Percentiles rank a stretch among this genome's conserved stretches.
Evolutionary conservation across 371 early-diverging fungal genomes (phyloP).

Genomic region (Rhizomucor pusillus): DNA sequence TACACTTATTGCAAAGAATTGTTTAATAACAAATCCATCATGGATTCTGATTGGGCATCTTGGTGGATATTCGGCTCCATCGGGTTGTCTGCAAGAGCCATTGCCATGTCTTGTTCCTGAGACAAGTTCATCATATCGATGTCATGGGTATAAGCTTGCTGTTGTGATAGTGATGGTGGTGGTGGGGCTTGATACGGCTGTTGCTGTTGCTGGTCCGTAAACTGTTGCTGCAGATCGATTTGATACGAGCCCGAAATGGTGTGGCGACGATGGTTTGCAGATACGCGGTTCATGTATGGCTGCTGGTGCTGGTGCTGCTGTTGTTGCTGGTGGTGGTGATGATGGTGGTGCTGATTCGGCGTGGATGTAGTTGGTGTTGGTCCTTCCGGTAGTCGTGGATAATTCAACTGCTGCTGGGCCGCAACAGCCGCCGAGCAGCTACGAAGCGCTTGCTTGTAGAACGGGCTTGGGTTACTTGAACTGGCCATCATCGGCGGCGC

Average conservation of each 20-base stretch:
- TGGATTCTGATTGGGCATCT: constrained; percentile 31
- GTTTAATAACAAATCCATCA: constrained; percentile 38
- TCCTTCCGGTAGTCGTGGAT: background rate
- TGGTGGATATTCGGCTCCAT: constrained; percentile 32
- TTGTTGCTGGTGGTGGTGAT: constrained; percentile 16
- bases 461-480: constrained; percentile 11
- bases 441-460: constrained; percentile 15
- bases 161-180: background rate
- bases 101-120: constrained; percentile 4
- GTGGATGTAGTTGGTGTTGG: background rate
- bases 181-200: constrained; percentile 4
- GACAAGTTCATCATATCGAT: background rate
- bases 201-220: constrained; percentile 3
- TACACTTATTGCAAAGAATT: too few species aligned
- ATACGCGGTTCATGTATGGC: constrained; percentile 9
- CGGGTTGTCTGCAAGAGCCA: constrained; percentile 19
- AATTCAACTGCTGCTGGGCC: constrained; percentile 13
- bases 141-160: background rate
- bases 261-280: constrained; percentile 17
- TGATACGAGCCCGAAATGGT: constrained; percentile 13
- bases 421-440: constrained; percentile 13
- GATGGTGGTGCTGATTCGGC: constrained; percentile 11
- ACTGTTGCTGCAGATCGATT: constrained; percentile 18
- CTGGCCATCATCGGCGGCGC: constrained; percentile 1
- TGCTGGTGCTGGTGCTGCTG: constrained; percentile 16